Percentiles rank a stretch among this genome's conserved stretches.
Evolutionary conservation across 148 eudicot species (phyloP).

Genomic region (Persicaria tinctoria): DNA sequence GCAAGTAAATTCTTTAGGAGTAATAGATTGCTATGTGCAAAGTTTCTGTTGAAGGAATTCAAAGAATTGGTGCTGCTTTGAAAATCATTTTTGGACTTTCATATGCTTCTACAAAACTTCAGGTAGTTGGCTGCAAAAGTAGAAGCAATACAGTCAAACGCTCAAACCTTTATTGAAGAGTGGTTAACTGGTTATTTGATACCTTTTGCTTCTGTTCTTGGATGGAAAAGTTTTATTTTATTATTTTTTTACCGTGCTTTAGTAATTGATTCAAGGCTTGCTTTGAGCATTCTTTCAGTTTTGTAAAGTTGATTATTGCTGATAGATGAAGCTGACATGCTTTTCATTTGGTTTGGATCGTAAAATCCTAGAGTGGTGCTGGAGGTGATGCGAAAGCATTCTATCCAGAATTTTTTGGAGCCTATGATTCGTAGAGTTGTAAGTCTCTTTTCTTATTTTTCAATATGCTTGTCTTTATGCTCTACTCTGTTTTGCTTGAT

Average conservation of each 20-base stretch:
- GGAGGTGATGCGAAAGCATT: conserved; percentile 44
- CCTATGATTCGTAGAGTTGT: conserved; percentile 57
- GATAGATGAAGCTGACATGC: background rate
- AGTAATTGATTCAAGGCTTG: background rate
- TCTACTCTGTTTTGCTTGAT: background rate
- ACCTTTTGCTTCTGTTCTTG: background rate
- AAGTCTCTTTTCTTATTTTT: conserved; percentile 23
- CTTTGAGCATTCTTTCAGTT: background rate
- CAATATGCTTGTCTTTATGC: background rate
- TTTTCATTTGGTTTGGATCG: conserved; percentile 5
- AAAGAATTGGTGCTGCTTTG: background rate
- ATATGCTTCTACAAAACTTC: background rate
- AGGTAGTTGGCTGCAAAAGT: background rate
- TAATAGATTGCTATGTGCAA: background rate
- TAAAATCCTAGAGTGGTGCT: conserved; percentile 35
- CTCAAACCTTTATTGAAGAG: background rate
- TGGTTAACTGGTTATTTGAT: background rate
- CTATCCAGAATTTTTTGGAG: conserved; percentile 41
- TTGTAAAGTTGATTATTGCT: background rate
- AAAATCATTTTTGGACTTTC: background rate
- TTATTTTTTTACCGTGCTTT: background rate
- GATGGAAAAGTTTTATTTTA: background rate
- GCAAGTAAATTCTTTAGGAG: background rate
- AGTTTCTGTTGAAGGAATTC: background rate
- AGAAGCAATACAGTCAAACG: background rate